Evolutionary conservation across 1,284 basidiomycete genomes (phyloP), one percentile per base, ranked within the genome.

Genomic region (Schizophyllum amplum): DNA sequence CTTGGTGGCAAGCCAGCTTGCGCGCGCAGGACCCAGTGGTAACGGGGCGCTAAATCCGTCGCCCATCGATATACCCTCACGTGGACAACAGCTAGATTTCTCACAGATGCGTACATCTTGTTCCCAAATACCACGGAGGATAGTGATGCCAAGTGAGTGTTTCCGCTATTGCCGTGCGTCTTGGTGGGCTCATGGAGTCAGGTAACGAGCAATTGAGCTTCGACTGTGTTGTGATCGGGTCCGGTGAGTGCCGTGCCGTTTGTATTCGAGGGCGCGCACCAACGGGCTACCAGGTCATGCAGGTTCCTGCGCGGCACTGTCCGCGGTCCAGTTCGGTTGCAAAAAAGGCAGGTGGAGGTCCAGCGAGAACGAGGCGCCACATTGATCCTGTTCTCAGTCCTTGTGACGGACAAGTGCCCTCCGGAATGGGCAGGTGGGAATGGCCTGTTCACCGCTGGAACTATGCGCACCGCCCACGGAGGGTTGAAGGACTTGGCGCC

Each of bases 361-460:
- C 52, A 23, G 50, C 55, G 13, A 27, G 46, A 33, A 22, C 25
- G 11, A 54, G 15, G 47, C 4, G 15, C 11, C 42, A 17, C 33
- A 42, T 17, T 42, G 17, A 42, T 42, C 33, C 25, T 9, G 42
- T 47, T 9, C 23, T 33, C 56, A 71, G 82, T 86, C 59, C 71
- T 87, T 52, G 70, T 87, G 57, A 69, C 86, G 55, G 85, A 87
- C 64, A 86, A 86, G 64, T 82, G 82, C 48, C 82, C 84, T 1
- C 63, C 71, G 50, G 76, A 79, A 58, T 86, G 84, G 84, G 76
- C 69, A 6, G 86, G 86, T 13, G 86, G 84, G 13, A 87, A 87
- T 63, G 82, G 84, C 11, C 86, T 78, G 68, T 87, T 87, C 69
- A 86, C 84, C 21, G 83, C 84, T 23, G 84, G 84, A 20, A 83